Percentiles rank a stretch among this genome's conserved stretches.
phyloP scores from a whole-genome alignment of 1,139 yeast species.

The Diutina pseudorugosa region DNA sequence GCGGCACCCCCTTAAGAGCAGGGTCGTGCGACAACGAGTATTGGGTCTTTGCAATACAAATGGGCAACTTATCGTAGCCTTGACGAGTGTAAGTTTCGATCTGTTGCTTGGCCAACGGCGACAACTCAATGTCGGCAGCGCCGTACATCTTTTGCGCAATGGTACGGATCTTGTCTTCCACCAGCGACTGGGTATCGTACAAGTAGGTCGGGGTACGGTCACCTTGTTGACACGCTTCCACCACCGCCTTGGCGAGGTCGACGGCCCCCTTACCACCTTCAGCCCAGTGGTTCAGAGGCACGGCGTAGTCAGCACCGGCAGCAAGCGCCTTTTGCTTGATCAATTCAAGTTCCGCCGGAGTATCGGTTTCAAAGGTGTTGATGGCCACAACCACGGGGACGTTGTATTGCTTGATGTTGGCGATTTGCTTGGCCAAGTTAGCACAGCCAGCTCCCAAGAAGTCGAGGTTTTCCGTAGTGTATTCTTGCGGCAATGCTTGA shows the following conservation, averaged over 20 bases:
- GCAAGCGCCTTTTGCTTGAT: slow-evolving; percentile 73
- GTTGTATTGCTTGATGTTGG: slow-evolving; percentile 77
- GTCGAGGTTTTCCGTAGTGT: slow-evolving; percentile 77
- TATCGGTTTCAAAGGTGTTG: slow-evolving; percentile 81
- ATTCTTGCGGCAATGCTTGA: slow-evolving; percentile 76
- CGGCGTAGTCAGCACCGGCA: slow-evolving; percentile 95
- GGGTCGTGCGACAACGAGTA: slow-evolving; percentile 95
- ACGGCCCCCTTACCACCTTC: slow-evolving; percentile 95
- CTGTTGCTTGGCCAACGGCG: slow-evolving; percentile 75
- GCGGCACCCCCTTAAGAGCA: slow-evolving; percentile 85
- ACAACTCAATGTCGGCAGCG: slow-evolving; percentile 78
- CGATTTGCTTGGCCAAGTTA: slow-evolving; percentile 84
- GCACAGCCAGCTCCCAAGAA: slow-evolving; percentile 76
- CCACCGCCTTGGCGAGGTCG: slow-evolving; percentile 75
- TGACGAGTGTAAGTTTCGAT: slow-evolving; percentile 76
- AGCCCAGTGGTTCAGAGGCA: slow-evolving; percentile 95
- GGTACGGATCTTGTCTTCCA: slow-evolving; percentile 70
- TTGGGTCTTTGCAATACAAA: slow-evolving; percentile 96
- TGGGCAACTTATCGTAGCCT: slow-evolving; percentile 87
- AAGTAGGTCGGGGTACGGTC: slow-evolving; percentile 47
- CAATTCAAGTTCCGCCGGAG: slow-evolving; percentile 71
- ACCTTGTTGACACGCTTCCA: slow-evolving; percentile 55
- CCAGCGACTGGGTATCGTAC: slow-evolving; percentile 58
- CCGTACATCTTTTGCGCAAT: slow-evolving; percentile 93
- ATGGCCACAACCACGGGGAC: slow-evolving; percentile 94